These are phyloP conservation scores for Kodamaea alishanica DNA, from an alignment of 1,139 yeast species.

Conservation along the genomic window DNA sequence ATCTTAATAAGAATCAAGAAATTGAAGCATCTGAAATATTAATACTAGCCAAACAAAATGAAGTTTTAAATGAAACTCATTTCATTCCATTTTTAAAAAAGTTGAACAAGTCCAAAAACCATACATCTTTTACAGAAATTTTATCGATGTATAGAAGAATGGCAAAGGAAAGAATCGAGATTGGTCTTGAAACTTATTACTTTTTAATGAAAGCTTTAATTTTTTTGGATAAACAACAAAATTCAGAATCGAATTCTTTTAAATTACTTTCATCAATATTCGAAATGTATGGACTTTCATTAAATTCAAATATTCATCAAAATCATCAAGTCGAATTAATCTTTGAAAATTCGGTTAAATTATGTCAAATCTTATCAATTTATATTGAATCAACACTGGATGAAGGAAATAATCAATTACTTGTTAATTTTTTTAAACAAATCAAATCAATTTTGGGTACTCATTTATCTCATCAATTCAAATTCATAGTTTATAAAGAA, in stretches of 20 bases:
- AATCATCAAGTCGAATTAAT: background rate
- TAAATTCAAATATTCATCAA: slow-evolving; percentile 7
- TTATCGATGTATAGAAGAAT: slow-evolving; percentile 39
- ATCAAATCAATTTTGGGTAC: slow-evolving; percentile 22
- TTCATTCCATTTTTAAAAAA: slow-evolving; percentile 30
- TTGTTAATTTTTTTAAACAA: slow-evolving; percentile 30
- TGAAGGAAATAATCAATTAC: slow-evolving; percentile 19
- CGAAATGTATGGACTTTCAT: slow-evolving; percentile 29
- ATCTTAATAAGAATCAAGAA: slow-evolving; percentile 15
- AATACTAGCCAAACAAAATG: slow-evolving; percentile 13
- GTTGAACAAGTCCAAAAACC: slow-evolving; percentile 22
- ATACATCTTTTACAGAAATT: slow-evolving; percentile 27
- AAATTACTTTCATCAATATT: slow-evolving; percentile 32
- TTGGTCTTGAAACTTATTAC: slow-evolving; percentile 37
- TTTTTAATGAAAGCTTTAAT: slow-evolving; percentile 42
- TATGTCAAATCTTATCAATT: slow-evolving; percentile 25
- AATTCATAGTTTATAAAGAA: slow-evolving; percentile 24
- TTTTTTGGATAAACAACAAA: slow-evolving; percentile 29
- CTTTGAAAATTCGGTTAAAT: slow-evolving; percentile 9
- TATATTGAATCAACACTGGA: slow-evolving; percentile 21
- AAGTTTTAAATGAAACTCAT: slow-evolving; percentile 22
- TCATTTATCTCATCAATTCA: slow-evolving; percentile 23
- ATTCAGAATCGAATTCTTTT: slow-evolving; percentile 24
- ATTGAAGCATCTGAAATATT: slow-evolving; percentile 18
- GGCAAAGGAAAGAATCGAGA: slow-evolving; percentile 28